Conservation (phyloP, 345 rosid genomes). For the Hypericum androsaemum region DNA sequence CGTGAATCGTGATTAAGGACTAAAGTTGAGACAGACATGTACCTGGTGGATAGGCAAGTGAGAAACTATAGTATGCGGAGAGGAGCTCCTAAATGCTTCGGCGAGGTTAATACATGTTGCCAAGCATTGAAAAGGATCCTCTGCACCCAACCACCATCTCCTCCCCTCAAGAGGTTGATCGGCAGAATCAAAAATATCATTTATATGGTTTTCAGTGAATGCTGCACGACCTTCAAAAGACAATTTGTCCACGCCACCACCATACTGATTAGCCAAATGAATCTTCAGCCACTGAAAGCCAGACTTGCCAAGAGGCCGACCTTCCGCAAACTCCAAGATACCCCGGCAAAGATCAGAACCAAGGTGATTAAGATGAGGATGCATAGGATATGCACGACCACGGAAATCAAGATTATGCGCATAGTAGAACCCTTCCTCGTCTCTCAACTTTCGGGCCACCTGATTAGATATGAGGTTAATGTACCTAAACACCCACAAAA, state of each 20-base stretch:
- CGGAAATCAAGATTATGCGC: conserved; percentile 97
- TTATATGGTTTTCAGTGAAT: conserved; percentile 75
- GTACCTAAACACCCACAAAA: neutral
- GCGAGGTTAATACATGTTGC: conserved; percentile 77
- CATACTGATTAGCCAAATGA: conserved; percentile 89
- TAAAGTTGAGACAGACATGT: conserved; percentile 4
- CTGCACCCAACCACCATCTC: conserved; percentile 95
- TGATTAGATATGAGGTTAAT: conserved; percentile 26
- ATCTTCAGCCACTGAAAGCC: conserved; percentile 93
- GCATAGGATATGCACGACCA: conserved; percentile 99
- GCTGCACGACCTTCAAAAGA: conserved; percentile 70
- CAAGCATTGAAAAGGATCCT: conserved; percentile 97
- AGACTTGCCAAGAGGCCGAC: conserved; percentile 73
- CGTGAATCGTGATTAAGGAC: neutral
- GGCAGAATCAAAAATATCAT: conserved; percentile 87
- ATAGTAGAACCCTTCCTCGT: conserved; percentile 87
- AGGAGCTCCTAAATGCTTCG: conserved; percentile 83
- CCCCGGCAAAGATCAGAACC: conserved; percentile 99
- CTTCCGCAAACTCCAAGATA: conserved; percentile 89
- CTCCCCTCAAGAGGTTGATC: conserved; percentile 90
- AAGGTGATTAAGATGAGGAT: conserved; percentile 92
- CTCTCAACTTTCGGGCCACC: conserved; percentile 94
- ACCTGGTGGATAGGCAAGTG: conserved; percentile 96
- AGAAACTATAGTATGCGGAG: conserved; percentile 61
- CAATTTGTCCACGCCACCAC: conserved; percentile 90